Evolutionary conservation across 2,329 filamentous ascomycete genomes (phyloP).

Genomic region (Chrysoporthe puriensis): DNA sequence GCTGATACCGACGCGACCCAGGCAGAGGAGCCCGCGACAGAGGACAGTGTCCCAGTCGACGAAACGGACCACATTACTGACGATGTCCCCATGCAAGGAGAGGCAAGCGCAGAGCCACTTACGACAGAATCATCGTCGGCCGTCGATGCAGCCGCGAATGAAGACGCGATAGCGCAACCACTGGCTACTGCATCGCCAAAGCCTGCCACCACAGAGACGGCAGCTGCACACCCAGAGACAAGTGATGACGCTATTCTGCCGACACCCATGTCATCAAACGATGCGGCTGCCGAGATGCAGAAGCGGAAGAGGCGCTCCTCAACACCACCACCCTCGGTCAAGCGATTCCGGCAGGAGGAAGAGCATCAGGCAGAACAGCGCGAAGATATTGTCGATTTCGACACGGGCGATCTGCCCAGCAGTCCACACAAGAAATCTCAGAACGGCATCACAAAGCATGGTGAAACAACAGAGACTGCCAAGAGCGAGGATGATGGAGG

Average conservation of each 20-base stretch:
- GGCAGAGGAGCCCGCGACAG: conserved; percentile 25
- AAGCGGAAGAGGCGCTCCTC: conserved; percentile 70
- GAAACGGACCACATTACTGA: conserved; percentile 11
- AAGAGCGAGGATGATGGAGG: background rate
- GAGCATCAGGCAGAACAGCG: conserved; percentile 28
- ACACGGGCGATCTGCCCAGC: conserved; percentile 28
- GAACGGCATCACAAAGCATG: conserved; percentile 12
- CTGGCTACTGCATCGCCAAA: conserved; percentile 14
- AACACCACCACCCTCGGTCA: conserved; percentile 60
- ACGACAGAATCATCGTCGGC: conserved; percentile 12
- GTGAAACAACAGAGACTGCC: background rate
- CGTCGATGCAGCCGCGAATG: conserved; percentile 9
- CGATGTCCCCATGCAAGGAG: conserved; percentile 32
- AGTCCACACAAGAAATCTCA: conserved; percentile 20
- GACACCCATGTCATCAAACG: conserved; percentile 37
- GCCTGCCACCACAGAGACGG: background rate
- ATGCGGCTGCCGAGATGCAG: conserved; percentile 38
- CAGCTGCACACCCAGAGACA: conserved; percentile 5
- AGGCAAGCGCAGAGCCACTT: conserved; percentile 23
- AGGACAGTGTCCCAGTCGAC: conserved; percentile 30
- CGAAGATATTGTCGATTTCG: conserved; percentile 39
- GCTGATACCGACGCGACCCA: conserved; percentile 39
- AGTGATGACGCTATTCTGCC: conserved; percentile 13
- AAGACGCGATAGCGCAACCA: conserved; percentile 8
- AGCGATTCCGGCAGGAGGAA: conserved; percentile 52